These are phyloP conservation scores for Mucor mucedo DNA, from an alignment of 371 early-diverging fungal genomes.

Conservation along the genomic window DNA sequence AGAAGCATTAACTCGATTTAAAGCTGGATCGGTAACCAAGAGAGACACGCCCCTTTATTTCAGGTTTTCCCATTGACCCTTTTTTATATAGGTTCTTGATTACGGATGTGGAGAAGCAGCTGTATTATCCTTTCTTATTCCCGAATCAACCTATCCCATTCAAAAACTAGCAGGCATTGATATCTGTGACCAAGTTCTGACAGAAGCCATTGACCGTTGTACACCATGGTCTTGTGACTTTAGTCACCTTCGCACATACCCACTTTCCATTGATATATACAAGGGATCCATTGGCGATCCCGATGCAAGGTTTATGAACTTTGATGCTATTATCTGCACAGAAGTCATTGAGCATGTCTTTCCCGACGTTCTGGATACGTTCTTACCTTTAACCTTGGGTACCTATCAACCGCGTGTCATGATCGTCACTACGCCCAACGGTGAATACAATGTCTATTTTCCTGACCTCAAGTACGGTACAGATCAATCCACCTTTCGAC, in stretches of 20 bases:
- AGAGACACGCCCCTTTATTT: background rate
- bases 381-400: slow-evolving; percentile 69
- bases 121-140: slow-evolving; percentile 61
- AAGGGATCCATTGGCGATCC: slow-evolving; percentile 59
- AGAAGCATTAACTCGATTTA: slow-evolving; percentile 5
- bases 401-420: slow-evolving; percentile 67
- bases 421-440: slow-evolving; percentile 83
- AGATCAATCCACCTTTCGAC: slow-evolving; percentile 66
- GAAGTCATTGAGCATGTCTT: slow-evolving; percentile 86
- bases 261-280: slow-evolving; percentile 58
- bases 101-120: slow-evolving; percentile 81
- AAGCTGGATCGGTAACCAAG: slow-evolving; percentile 12
- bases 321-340: slow-evolving; percentile 68
- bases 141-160: slow-evolving; percentile 43
- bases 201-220: slow-evolving; percentile 53
- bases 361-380: slow-evolving; percentile 53
- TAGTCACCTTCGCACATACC: slow-evolving; percentile 46
- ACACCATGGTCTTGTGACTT: slow-evolving; percentile 60
- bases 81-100: slow-evolving; percentile 60
- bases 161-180: slow-evolving; percentile 70
- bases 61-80: slow-evolving; percentile 41
- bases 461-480: slow-evolving; percentile 77
- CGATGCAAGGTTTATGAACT: slow-evolving; percentile 48
- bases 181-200: slow-evolving; percentile 44
- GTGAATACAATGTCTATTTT: slow-evolving; percentile 89